Conservation (phyloP, 1,139 yeast species). For the Magnusiomyces tetraspermus region DNA sequence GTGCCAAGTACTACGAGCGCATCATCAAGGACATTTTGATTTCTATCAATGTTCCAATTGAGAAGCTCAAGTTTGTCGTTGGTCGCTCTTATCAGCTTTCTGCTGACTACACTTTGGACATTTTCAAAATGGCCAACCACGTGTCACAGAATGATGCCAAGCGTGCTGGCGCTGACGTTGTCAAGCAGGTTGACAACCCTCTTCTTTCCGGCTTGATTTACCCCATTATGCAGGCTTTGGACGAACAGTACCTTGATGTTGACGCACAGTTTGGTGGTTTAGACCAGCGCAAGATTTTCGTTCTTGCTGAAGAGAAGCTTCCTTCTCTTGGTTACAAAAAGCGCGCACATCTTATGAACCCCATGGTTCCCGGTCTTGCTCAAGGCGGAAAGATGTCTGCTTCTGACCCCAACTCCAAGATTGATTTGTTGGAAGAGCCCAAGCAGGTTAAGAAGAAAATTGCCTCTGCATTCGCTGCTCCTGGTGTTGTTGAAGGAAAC, state of each 20-base stretch:
- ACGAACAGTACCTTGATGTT: constrained; percentile 79
- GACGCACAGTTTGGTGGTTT: constrained; percentile 99
- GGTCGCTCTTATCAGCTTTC: constrained; percentile 85
- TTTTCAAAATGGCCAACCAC: constrained; percentile 70
- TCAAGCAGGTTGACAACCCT: constrained; percentile 93
- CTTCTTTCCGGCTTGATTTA: constrained; percentile 87
- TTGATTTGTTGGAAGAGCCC: constrained; percentile 85
- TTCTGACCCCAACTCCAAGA: constrained; percentile 95
- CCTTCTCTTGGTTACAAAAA: constrained; percentile 84
- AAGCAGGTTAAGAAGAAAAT: constrained; percentile 83
- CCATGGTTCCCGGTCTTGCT: constrained; percentile 94
- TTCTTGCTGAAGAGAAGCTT: constrained; percentile 90
- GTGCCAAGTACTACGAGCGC: constrained; percentile 82
- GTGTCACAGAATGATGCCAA: constrained; percentile 94
- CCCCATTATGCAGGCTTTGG: constrained; percentile 98
- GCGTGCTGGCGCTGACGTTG: constrained; percentile 99
- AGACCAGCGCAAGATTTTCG: constrained; percentile 96
- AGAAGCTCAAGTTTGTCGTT: constrained; percentile 67
- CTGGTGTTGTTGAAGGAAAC: constrained; percentile 85
- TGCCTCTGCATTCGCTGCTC: constrained; percentile 87
- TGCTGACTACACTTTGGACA: constrained; percentile 74
- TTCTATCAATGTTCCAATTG: constrained; percentile 86
- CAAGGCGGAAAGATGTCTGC: constrained; percentile 99
- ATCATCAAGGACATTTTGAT: constrained; percentile 75
- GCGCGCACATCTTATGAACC: constrained; percentile 97